These are phyloP conservation scores for Penicillium nucicola DNA, from an alignment of 495 filamentous ascomycete species.

Conservation along the genomic window DNA sequence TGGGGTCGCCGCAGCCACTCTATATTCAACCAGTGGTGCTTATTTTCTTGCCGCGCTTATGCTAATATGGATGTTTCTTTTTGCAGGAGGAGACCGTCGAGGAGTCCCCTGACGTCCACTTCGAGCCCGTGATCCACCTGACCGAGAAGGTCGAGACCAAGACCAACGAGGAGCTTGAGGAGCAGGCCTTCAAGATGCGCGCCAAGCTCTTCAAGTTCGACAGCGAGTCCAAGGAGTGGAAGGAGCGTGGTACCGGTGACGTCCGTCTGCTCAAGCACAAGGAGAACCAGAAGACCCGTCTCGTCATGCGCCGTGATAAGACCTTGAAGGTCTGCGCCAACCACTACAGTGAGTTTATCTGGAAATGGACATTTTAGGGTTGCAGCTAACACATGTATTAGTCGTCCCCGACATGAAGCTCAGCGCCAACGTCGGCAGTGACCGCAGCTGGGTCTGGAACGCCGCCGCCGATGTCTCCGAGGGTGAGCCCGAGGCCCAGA, in stretches of 20 bases:
- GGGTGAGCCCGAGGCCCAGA: slow-evolving; percentile 94
- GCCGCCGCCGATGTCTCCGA: slow-evolving; percentile 96
- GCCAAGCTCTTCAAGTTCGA: slow-evolving; percentile 99
- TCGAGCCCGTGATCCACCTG: slow-evolving; percentile 91
- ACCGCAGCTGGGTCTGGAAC: slow-evolving; percentile 99
- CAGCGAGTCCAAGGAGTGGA: slow-evolving; percentile 88
- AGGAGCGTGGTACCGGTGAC: slow-evolving; percentile 97
- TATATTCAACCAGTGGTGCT: not conserved
- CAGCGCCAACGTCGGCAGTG: slow-evolving; percentile 92
- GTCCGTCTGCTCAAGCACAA: slow-evolving; percentile 95
- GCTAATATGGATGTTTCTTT: slow-evolving; percentile 3
- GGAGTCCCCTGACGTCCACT: slow-evolving; percentile 89
- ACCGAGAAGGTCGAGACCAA: slow-evolving; percentile 95
- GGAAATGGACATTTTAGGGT: not conserved
- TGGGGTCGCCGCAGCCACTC: slow-evolving; percentile 5
- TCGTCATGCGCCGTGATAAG: slow-evolving; percentile 99
- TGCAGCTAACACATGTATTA: slow-evolving; percentile 35
- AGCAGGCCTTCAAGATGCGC: slow-evolving; percentile 98
- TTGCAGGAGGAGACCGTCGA: slow-evolving; percentile 57
- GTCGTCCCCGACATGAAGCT: slow-evolving; percentile 99
- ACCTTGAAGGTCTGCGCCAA: slow-evolving; percentile 99
- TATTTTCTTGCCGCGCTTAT: not conserved
- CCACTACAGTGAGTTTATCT: slow-evolving; percentile 83
- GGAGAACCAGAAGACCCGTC: slow-evolving; percentile 94
- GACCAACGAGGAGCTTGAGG: slow-evolving; percentile 98